phyloP scores from a whole-genome alignment of 106 monocot genomes.

The Triglochin maritima region DNA sequence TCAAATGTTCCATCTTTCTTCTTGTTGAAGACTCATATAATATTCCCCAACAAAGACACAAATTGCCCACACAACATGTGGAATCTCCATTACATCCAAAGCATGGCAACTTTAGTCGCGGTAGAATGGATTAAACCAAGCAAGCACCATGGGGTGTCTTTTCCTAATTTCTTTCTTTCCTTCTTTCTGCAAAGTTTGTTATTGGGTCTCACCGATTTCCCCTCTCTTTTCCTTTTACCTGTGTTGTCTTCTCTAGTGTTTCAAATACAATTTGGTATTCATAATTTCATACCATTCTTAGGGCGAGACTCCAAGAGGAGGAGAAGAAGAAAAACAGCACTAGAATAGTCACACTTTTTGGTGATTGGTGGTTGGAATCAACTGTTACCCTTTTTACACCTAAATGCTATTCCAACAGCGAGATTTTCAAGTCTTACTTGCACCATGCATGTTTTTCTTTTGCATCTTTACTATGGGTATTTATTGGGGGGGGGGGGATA shows the following conservation, averaged over 20 bases:
- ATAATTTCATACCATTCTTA: background rate
- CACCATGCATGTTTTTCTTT: background rate
- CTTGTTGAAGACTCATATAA: conserved; percentile 6
- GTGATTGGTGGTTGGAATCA: background rate
- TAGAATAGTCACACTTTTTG: background rate
- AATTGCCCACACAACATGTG: conserved; percentile 2
- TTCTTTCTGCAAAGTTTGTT: conserved; percentile 9
- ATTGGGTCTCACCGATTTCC: background rate
- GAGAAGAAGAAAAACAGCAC: background rate
- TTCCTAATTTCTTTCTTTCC: background rate
- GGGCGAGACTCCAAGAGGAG: background rate
- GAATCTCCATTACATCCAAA: conserved; percentile 10
- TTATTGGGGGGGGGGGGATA: no score
- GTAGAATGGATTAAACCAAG: conserved; percentile 9
- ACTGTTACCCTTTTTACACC: conserved; percentile 1
- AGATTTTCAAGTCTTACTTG: background rate
- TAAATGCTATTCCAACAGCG: background rate
- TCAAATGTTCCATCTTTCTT: conserved; percentile 7
- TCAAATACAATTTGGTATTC: background rate
- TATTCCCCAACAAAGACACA: conserved; percentile 1
- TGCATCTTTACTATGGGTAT: no score
- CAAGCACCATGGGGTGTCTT: conserved; percentile 6
- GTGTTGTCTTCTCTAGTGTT: conserved; percentile 5
- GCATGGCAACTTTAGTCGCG: conserved; percentile 7
- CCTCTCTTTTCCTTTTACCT: conserved; percentile 6